phyloP scores from a whole-genome alignment of 495 filamentous ascomycete species.

The Umbilicaria muhlenbergii region DNA sequence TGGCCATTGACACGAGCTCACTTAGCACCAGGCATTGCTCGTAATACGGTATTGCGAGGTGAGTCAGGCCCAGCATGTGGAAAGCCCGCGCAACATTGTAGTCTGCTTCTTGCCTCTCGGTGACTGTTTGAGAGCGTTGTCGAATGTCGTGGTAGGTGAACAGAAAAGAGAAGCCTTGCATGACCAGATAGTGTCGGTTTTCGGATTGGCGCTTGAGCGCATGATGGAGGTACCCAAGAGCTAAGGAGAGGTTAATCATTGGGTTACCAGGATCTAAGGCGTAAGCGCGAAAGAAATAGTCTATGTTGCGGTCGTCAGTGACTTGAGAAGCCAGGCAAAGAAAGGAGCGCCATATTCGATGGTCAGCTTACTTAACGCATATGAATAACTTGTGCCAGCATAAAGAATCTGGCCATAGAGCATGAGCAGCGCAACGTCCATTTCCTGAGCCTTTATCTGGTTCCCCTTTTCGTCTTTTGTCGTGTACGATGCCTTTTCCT shows the following conservation, averaged over 20 bases:
- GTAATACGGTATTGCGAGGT: constrained; percentile 68
- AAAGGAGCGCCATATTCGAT: not conserved
- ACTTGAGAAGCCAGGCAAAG: too few species aligned
- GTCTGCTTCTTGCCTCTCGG: constrained; percentile 66
- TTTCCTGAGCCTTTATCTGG: constrained; percentile 30
- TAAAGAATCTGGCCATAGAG: constrained; percentile 82
- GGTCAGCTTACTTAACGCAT: constrained; percentile 48
- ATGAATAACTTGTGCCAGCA: constrained; percentile 58
- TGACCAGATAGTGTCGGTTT: constrained; percentile 71
- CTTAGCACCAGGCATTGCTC: constrained; percentile 35
- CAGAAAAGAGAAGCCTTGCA: constrained; percentile 73
- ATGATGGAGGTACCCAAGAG: constrained; percentile 65
- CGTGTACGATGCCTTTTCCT: constrained; percentile 33
- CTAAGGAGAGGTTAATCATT: constrained; percentile 53
- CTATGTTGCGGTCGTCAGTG: constrained; percentile 14
- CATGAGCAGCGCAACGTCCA: constrained; percentile 64
- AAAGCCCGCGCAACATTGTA: constrained; percentile 77
- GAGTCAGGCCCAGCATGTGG: constrained; percentile 62
- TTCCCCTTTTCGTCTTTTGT: constrained; percentile 30
- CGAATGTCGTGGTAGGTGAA: constrained; percentile 51
- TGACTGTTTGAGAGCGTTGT: constrained; percentile 19
- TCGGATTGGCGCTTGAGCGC: constrained; percentile 76
- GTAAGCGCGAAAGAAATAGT: constrained; percentile 82
- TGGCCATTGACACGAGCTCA: constrained; percentile 11
- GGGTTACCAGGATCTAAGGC: constrained; percentile 62